Evolutionary conservation across 805 yeast species (phyloP), one percentile per base, ranked within the genome.

Genomic region (Lipomyces yamanashiensis): DNA sequence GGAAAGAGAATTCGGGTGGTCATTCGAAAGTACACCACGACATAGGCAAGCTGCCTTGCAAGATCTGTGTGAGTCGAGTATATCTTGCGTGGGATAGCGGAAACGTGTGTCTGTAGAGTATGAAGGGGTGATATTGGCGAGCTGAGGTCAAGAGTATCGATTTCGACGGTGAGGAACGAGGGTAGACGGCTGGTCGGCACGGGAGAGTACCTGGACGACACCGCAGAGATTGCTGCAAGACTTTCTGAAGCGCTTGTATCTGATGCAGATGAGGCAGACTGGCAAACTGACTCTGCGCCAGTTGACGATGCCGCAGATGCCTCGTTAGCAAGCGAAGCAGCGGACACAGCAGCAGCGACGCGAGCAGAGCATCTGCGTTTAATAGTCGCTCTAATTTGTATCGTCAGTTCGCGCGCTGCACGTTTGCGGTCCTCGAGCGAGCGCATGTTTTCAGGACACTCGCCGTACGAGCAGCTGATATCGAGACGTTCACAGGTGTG

Each of bases 401-500:
- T 19, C 5, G 58, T 36, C 21, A 54, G 58, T 15, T 55, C 71
- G 15, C 54, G 50, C 13, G 63, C 59, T 2, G 55, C 54, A n/a
- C 63, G 58, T 34, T 33, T 39, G 21, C 58, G 50, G 49, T 59
- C 63, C 23, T 52, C 63, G 15, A n/a, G 10, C 1, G 63, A 19
- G 23, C 58, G 58, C 55, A 64, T 43, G 21, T 53, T 34, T n/a
- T 57, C 63, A 6, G 67, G 67, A 12, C 67, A 49, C 7, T 44
- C 56, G 43, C 67, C 67, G 55, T 64, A 64, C 17, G 12, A 9
- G 43, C 67, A 66, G 34, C 8, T 15, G 40, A 64, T 36, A 7
- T 51, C 43, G 12, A 64, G 58, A 17, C 67, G 64, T 17, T 41
- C 58, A 45, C 67, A 64, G 17, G 62, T 47, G 8, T 36, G 36